These are phyloP conservation scores for Hexamita inflata DNA, from an alignment of 208 protist species.

Conservation along the genomic window DNA sequence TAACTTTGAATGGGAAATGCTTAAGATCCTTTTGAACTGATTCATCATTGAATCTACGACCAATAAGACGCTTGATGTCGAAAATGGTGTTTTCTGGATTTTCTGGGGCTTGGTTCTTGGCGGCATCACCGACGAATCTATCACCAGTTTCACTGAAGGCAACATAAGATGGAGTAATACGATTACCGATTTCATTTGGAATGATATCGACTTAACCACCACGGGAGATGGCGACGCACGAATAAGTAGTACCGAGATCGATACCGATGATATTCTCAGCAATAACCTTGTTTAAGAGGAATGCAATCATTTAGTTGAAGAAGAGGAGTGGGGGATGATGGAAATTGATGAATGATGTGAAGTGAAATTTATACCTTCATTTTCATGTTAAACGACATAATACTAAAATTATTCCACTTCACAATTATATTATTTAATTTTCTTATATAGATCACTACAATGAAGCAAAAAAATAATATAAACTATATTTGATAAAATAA, in stretches of 20 bases:
- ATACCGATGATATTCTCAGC: slow-evolving; percentile 36
- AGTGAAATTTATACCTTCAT: no score
- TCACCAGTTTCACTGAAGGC: slow-evolving; percentile 64
- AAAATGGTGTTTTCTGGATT: slow-evolving; percentile 74
- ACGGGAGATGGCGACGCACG: slow-evolving; percentile 29
- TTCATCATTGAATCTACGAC: slow-evolving; percentile 56
- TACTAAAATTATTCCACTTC: no score
- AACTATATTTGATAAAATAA: no score
- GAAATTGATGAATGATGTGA: no score
- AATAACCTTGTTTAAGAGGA: no score
- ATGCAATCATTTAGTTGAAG: no score
- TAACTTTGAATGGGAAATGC: slow-evolving; percentile 67
- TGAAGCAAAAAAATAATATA: no score
- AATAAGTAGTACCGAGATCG: slow-evolving; percentile 41
- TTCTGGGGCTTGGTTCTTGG: slow-evolving; percentile 62
- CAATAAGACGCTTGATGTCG: slow-evolving; percentile 73
- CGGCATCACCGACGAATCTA: slow-evolving; percentile 59
- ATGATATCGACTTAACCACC: slow-evolving; percentile 55
- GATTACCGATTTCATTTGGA: slow-evolving; percentile 58
- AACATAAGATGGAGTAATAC: slow-evolving; percentile 64
- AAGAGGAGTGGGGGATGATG: no score
- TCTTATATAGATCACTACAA: no score
- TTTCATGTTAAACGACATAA: no score
- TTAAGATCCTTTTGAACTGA: slow-evolving; percentile 40
- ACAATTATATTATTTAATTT: no score